phyloP scores from a whole-genome alignment of 2,329 filamentous ascomycete species.

The Fusarium torulosum region DNA sequence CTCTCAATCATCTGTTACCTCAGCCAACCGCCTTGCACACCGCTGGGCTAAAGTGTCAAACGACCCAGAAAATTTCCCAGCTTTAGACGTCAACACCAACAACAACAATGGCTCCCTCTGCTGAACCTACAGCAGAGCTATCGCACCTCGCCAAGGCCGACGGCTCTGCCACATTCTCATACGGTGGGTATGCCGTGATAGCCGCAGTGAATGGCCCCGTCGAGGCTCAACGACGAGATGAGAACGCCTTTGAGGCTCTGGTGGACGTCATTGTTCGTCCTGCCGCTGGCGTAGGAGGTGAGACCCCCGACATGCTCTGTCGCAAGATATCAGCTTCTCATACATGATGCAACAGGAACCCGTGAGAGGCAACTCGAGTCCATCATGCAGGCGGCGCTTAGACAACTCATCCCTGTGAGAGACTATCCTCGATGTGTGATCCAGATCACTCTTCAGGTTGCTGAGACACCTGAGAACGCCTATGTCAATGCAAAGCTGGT shows the following conservation, averaged over 20 bases:
- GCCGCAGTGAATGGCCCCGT: conserved; percentile 93
- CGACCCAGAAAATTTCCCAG: conserved; percentile 36
- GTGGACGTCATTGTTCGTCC: conserved; percentile 93
- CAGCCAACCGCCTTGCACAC: background rate
- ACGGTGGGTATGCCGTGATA: conserved; percentile 82
- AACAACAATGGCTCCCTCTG: conserved; percentile 59
- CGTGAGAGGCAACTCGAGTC: conserved; percentile 86
- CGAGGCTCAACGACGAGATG: conserved; percentile 88
- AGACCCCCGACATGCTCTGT: conserved; percentile 43
- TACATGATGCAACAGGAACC: conserved; percentile 63
- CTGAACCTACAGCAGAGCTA: conserved; percentile 65
- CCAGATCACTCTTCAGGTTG: conserved; percentile 84
- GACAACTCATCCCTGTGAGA: conserved; percentile 79
- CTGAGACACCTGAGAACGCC: conserved; percentile 75
- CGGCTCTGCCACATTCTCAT: conserved; percentile 82
- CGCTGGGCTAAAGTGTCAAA: conserved; percentile 20
- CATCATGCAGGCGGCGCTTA: conserved; percentile 77
- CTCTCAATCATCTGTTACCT: background rate
- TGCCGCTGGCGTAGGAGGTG: conserved; percentile 84
- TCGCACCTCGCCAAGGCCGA: conserved; percentile 77
- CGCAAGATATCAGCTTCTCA: conserved; percentile 22
- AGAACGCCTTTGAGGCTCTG: conserved; percentile 90
- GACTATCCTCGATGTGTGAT: conserved; percentile 82
- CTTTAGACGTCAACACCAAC: conserved; percentile 19
- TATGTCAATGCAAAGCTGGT: conserved; percentile 70